Evolutionary conservation across 2,329 filamentous ascomycete species (phyloP), one percentile per base, ranked within the genome.

Genomic region (Penicillium corylophilum): DNA sequence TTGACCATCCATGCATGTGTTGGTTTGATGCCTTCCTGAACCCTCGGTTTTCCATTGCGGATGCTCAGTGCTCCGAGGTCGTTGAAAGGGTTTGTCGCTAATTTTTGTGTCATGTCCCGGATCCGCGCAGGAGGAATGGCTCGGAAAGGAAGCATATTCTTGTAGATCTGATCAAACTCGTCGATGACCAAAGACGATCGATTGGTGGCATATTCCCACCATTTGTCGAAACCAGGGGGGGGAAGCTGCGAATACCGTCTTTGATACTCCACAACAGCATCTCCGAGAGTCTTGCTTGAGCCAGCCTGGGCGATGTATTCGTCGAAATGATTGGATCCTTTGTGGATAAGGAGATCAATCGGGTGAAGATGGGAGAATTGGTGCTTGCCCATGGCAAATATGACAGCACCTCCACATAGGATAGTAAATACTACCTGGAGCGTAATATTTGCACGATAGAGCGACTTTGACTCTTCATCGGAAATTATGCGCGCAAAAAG

Each of bases 1-100:
- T 80, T 75, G 8, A 84, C 71, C 78, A 84, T 82, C 81, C 81
- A 83, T 16, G 74, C 72, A 65, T 84, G 80, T 4, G 81, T 81
- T 1, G 77, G 77, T 47, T 76, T 71, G 9, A 83, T 78, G 23
- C 79, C 77, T 8, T 76, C 70, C 53, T 76, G 75, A 7, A 80
- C 68, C n/a, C 64, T 67, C 4, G 77, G 77, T 44, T 76, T 76
- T 23, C 82, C 82, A 55, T 76, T 69, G 12, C 82, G 77, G 54
- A 85, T 79, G 18, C 71, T 76, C 54, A 85, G 75, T 1, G 78
- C 80, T n/a, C 78, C 78, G 22, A 82, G 73, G 49, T 80, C 79
- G 53, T 83, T 81, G 63, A 76, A 78, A 1, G 78, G 78, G 53
- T 82, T 78, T 4, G 77, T 77, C 12, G 81, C 73, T 39, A 82